Conservation (phyloP, 2,329 filamentous ascomycete genomes). For the Penicillium brevicompactum region DNA sequence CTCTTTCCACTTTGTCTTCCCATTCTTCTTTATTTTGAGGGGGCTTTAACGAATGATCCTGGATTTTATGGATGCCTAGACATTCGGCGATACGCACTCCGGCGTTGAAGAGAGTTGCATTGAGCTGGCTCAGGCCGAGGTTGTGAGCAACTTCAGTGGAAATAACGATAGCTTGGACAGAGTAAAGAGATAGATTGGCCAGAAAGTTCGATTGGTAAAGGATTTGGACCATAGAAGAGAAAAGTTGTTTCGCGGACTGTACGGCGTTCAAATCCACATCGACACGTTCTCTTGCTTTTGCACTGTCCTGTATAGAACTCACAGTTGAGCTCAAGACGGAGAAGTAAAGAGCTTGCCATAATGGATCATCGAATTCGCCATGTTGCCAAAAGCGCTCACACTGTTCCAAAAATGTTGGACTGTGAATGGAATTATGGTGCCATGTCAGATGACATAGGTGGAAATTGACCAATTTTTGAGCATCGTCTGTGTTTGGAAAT, state of each 20-base stretch:
- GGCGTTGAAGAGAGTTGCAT: conserved; percentile 38
- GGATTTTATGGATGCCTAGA: conserved; percentile 30
- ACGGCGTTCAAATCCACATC: conserved; percentile 23
- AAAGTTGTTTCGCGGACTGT: conserved; percentile 28
- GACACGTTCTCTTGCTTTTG: conserved; percentile 16
- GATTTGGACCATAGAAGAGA: conserved; percentile 36
- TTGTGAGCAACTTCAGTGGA: conserved; percentile 43
- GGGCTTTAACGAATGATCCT: conserved; percentile 12
- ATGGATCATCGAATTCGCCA: conserved; percentile 25
- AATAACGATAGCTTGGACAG: conserved; percentile 41
- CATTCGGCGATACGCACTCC: conserved; percentile 41
- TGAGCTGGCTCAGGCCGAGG: conserved; percentile 39
- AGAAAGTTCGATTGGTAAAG: conserved; percentile 38
- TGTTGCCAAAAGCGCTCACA: conserved; percentile 28
- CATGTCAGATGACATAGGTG: conserved; percentile 26
- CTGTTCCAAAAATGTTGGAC: conserved; percentile 28
- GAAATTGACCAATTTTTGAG: conserved; percentile 26
- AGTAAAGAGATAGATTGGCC: conserved; percentile 31
- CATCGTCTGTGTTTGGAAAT: conserved; percentile 14
- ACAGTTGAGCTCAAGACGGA: conserved; percentile 27
- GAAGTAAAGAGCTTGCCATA: conserved; percentile 29
- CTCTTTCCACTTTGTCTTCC: conserved; percentile 30
- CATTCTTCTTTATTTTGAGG: conserved; percentile 21
- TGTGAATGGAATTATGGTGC: conserved; percentile 30
- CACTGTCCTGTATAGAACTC: conserved; percentile 27